Evolutionary conservation across 495 filamentous ascomycete genomes (phyloP), one percentile per base, ranked within the genome.

Genomic region (Lentithecium fluviatile): DNA sequence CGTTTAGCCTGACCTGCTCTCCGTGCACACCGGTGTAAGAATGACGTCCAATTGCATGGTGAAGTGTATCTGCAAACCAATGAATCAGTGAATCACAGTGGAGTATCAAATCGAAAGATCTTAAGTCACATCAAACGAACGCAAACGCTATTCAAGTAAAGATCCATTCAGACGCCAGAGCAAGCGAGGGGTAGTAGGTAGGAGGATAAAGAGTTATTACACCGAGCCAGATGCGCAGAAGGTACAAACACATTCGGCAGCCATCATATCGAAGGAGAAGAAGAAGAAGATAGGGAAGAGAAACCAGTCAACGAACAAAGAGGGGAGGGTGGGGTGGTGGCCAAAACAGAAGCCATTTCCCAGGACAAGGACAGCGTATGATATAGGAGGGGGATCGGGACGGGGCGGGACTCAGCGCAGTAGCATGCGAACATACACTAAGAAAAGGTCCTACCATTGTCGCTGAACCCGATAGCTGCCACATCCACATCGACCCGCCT

Each of bases 151-250:
- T 6, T 6, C 40, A 43, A 43, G 40, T 43, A 43, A 6, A 20
- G 19, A 43, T 43, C 40, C 13, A 48, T 23, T 13, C 21, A 48
- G 6, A 48, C 45, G 32, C 23, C 32, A 48, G 8, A 23, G 20
- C 13, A n/a, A 43, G 36, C 12, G n/a, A 43, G 34, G 40, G 34
- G 17, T 19, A 29, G 21, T 10, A 56, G 24, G 23, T 17, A 26
- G 20, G 45, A 50, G 20, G 29, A 51, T 7, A 60, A n/a, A 58
- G 36, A 60, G 57, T 52, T 60, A 60, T 60, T 60, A 60, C 57
- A 60, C 57, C 57, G 57, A 60, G 57, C 40, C 40, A 43, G 56
- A 60, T 60, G 57, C 57, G 57, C 57, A 52, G 57, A 60, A 52
- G 34, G 40, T 52, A 60, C 48, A 51, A 52, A 49, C 29, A 32